Percentiles rank a stretch among this genome's conserved stretches.
Evolutionary conservation across 768 basidiomycete genomes (phyloP).

Genomic region (Boletellus emodensis): DNA sequence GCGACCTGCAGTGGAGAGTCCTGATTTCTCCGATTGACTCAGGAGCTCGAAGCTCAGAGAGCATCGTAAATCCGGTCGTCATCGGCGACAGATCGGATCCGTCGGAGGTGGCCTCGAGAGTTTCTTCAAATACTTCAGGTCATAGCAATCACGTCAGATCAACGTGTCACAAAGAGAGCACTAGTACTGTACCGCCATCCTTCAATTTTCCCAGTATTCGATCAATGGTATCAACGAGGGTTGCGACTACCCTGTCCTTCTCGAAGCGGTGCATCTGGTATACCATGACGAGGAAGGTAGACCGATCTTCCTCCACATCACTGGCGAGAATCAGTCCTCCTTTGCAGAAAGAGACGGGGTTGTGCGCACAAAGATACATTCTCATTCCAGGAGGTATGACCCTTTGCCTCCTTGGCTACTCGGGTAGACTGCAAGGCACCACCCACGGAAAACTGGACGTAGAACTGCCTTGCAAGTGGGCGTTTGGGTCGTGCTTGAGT

Average conservation of each 20-base stretch:
- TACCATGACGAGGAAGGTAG: neutral
- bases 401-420: neutral
- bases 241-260: neutral
- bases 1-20: too few relatives aligned
- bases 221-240: neutral
- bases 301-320: neutral
- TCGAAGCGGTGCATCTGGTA: neutral
- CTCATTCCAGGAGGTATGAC: neutral
- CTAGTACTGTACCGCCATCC: neutral
- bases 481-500: neutral
- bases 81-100: neutral
- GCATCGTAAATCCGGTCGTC: too few relatives aligned
- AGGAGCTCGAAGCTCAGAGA: too few relatives aligned
- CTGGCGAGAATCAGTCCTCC: too few relatives aligned
- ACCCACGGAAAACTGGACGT: neutral
- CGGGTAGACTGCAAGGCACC: too few relatives aligned
- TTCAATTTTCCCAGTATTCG: neutral
- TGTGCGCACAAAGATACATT: too few relatives aligned
- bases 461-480: neutral
- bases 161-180: neutral
- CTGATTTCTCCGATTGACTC: too few relatives aligned
- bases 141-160: neutral
- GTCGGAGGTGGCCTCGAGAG: neutral
- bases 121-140: neutral
- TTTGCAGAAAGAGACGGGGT: too few relatives aligned